phyloP scores from a whole-genome alignment of 108 stramenopile genomes.

The Schizochytrium sp. region DNA sequence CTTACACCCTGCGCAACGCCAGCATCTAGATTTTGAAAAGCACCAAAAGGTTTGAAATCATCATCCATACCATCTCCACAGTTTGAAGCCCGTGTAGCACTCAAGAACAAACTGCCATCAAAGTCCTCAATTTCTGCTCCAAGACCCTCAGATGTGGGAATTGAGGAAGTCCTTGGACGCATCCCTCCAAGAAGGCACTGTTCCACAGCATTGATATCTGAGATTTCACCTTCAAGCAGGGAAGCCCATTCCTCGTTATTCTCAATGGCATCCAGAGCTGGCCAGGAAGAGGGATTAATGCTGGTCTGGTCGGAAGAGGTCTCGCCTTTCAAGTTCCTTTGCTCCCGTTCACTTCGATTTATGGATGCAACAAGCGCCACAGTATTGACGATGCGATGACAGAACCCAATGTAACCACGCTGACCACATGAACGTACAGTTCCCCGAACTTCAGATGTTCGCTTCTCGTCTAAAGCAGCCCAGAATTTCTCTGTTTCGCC shows the following conservation, averaged over 20 bases:
- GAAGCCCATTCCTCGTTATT: constrained; percentile 10
- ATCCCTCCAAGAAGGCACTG: constrained; percentile 35
- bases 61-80: neutral
- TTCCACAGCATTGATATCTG: constrained; percentile 35
- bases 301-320: neutral
- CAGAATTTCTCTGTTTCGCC: constrained; percentile 14
- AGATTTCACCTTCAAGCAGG: constrained; percentile 6
- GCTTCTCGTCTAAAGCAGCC: constrained; percentile 34
- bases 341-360: neutral
- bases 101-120: neutral
- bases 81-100: neutral
- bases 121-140: constrained; percentile 16
- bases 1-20: neutral
- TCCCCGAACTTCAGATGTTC: neutral
- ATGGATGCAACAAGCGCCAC: neutral
- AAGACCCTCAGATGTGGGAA: neutral
- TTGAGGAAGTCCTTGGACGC: neutral
- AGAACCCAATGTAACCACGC: constrained; percentile 37
- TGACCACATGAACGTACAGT: constrained; percentile 17
- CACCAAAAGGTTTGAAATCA: neutral
- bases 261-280: constrained; percentile 50
- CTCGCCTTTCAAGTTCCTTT: no score
- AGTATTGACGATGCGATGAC: constrained; percentile 46
- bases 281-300: neutral
- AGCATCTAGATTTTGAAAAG: neutral